Conservation (phyloP, 2,329 filamentous ascomycete genomes). For the Talaromyces sp. region DNA sequence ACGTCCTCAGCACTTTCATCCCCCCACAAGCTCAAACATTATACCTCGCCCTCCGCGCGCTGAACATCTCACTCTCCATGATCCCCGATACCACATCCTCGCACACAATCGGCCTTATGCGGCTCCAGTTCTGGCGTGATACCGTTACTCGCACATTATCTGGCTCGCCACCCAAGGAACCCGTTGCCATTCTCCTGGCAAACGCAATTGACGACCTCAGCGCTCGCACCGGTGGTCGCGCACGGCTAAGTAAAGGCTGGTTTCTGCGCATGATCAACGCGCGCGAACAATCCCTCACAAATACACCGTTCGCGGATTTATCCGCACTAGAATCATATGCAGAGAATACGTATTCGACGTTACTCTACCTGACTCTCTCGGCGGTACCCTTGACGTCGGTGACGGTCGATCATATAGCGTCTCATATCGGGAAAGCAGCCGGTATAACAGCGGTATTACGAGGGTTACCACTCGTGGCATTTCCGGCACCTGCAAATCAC, state of each 20-base stretch:
- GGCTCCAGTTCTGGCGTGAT: conserved; percentile 93
- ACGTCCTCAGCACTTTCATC: conserved; percentile 79
- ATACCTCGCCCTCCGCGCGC: conserved; percentile 82
- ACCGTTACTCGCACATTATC: conserved; percentile 72
- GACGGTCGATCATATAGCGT: conserved; percentile 85
- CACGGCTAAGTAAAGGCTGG: conserved; percentile 63
- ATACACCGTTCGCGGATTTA: conserved; percentile 71
- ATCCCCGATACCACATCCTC: conserved; percentile 87
- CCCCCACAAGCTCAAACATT: conserved; percentile 68
- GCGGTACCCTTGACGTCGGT: conserved; percentile 73
- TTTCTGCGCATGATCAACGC: conserved; percentile 71
- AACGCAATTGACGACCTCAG: conserved; percentile 60
- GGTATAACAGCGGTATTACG: conserved; percentile 84
- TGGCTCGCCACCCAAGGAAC: conserved; percentile 77
- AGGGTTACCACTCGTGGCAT: conserved; percentile 81
- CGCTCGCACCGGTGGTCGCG: conserved; percentile 42
- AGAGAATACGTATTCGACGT: conserved; percentile 88
- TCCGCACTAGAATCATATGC: conserved; percentile 77
- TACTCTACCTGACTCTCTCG: conserved; percentile 83
- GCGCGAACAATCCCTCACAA: conserved; percentile 75
- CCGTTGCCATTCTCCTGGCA: conserved; percentile 78
- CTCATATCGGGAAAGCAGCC: conserved; percentile 88
- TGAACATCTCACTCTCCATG: conserved; percentile 87
- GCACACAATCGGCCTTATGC: conserved; percentile 78
- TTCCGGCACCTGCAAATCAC: conserved; percentile 59